Evolutionary conservation across 371 early-diverging fungal species (phyloP).

Genomic region (Mucor irregularis): DNA sequence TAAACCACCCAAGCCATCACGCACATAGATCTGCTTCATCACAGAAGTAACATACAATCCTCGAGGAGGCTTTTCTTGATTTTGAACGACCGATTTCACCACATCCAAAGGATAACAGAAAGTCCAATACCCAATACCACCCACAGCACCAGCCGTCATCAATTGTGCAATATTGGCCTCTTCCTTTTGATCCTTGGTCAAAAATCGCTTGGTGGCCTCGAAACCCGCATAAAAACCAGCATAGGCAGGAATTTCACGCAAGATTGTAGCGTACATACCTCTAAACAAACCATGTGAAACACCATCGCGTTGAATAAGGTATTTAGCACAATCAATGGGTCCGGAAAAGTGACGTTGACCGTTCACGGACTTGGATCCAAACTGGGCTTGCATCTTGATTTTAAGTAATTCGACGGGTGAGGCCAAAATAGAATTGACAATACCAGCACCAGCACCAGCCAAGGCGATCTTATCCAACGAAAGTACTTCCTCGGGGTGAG

Average conservation of each 20-base stretch:
- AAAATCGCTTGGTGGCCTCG: conserved; percentile 66
- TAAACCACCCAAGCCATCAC: conserved; percentile 57
- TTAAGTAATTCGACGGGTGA: conserved; percentile 85
- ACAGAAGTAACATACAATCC: conserved; percentile 62
- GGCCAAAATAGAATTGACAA: conserved; percentile 71
- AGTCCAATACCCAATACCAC: conserved; percentile 80
- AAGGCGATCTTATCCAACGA: conserved; percentile 66
- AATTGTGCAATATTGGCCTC: conserved; percentile 55
- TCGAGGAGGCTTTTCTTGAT: conserved; percentile 57
- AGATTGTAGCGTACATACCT: conserved; percentile 78
- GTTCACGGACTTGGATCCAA: conserved; percentile 36
- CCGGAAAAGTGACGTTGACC: conserved; percentile 39
- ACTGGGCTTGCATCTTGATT: conserved; percentile 80
- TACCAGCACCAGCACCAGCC: conserved; percentile 80
- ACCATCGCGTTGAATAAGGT: conserved; percentile 67
- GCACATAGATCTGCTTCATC: conserved; percentile 51
- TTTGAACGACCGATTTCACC: conserved; percentile 77
- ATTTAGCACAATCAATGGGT: conserved; percentile 67
- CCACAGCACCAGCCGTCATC: conserved; percentile 76
- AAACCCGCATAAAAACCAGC: conserved; percentile 85
- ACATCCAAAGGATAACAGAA: conserved; percentile 86
- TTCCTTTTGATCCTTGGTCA: conserved; percentile 49
- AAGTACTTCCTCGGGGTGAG: conserved; percentile 35
- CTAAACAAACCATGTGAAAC: conserved; percentile 69
- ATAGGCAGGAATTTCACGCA: conserved; percentile 82